Conservation (phyloP, 2,329 filamentous ascomycete genomes). For the Pestalotiopsis sp. region DNA sequence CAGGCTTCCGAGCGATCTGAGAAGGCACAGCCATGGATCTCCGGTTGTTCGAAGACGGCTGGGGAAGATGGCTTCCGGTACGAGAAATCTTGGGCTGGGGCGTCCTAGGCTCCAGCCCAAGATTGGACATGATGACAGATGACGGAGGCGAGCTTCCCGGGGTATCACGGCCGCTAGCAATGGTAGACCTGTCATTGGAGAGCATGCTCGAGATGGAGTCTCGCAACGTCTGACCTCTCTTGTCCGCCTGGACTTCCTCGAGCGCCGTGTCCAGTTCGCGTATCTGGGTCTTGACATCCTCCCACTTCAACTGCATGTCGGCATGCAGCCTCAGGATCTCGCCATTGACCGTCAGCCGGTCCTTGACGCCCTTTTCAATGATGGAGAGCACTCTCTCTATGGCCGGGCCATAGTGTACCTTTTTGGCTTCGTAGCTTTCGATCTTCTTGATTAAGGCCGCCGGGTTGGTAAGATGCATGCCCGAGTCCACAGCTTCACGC, state of each 20-base stretch:
- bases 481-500: conserved; percentile 76
- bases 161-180: conserved; percentile 71
- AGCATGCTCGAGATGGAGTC: conserved; percentile 94
- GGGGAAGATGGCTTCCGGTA: conserved; percentile 47
- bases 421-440: conserved; percentile 93
- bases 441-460: conserved; percentile 77
- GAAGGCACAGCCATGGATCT: conserved; percentile 47
- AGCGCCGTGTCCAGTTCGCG: conserved; percentile 74
- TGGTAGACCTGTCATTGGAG: conserved; percentile 76
- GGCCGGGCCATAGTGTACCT: conserved; percentile 88
- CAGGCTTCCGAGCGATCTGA: conserved; percentile 44
- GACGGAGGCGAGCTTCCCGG: conserved; percentile 69
- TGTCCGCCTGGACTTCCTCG: conserved; percentile 70
- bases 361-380: conserved; percentile 93
- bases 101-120: conserved; percentile 53
- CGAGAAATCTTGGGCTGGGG: conserved; percentile 48
- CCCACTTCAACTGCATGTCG: conserved; percentile 84
- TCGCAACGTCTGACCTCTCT: conserved; percentile 74
- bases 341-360: conserved; percentile 94
- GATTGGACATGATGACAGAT: conserved; percentile 61
- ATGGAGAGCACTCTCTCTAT: conserved; percentile 90
- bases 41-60: conserved; percentile 38
- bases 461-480: conserved; percentile 73
- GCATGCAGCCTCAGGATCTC: conserved; percentile 86
- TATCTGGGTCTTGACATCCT: conserved; percentile 75